Base-by-base conservation (phyloP, 73 alveolate genomes). In the Urostyla sp. region DNA sequence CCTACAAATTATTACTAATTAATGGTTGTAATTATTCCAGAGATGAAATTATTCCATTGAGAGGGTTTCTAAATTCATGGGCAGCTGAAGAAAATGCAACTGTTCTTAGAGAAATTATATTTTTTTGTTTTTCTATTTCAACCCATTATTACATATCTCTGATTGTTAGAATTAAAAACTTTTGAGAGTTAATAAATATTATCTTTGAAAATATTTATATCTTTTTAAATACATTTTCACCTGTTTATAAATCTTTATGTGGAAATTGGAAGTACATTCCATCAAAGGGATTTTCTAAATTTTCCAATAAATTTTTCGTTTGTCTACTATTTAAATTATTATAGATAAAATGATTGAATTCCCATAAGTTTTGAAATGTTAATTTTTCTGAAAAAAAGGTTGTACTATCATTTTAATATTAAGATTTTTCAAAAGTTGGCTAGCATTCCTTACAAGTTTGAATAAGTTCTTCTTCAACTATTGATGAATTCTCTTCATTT, bases 21-120 rank as follows among this genome's bases (percentile, higher is more conserved):
- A 34, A 16, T 15, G 27, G 60, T 60, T 76, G 24, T 5, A 80
- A 26, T 13, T 77, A 31, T 5, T 74, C 87, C 5, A 76, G 40
- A 18, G 73, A 21, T 8, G 80, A 73, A 23, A 80, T 40, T 24
- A 80, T 28, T 5, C 69, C 79, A 84, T 80, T 80, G 1, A 80
- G 38, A 18, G 91, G 91, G 27, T 51, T 80, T 35, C 90, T 45
- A 24, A 80, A 75, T 55, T 80, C 91, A 46, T 80, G 91, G 7
- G 91, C 55, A 5, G 75, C 66, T 24, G 90, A 24, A 6, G 90
- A 86, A 30, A 75, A 45, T 16, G 77, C 78, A 18, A 60, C 43
- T 8, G 78, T 60, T 44, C 36, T 59, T 16, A 59, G 77, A 7
- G 11, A 10, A 6, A 49, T 10, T 5, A 58, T 15, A 6, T 5